phyloP scores from a whole-genome alignment of 768 basidiomycete species.

The Hortiboletus flavorubellus region DNA sequence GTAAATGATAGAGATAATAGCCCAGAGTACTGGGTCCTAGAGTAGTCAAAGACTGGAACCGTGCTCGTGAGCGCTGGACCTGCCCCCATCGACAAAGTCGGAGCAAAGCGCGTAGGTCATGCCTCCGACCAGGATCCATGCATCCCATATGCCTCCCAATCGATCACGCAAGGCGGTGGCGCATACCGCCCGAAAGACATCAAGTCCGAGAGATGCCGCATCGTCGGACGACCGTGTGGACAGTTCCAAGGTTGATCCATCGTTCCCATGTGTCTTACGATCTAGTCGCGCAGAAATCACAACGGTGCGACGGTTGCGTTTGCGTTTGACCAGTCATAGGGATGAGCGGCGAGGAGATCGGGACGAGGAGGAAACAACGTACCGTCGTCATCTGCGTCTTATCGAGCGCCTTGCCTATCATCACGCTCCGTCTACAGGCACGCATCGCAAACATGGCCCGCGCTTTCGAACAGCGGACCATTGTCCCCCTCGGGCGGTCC shows the following conservation, averaged over 20 bases:
- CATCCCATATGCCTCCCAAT: slow-evolving; percentile 36
- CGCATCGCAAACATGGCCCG: slow-evolving; percentile 95
- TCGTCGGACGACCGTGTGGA: slow-evolving; percentile 83
- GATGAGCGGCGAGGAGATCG: not conserved
- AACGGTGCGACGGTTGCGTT: not conserved
- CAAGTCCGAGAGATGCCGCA: slow-evolving; percentile 70
- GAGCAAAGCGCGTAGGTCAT: not conserved
- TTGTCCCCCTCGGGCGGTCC: slow-evolving; percentile 71
- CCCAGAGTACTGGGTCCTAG: not conserved
- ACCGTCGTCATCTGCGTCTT: slow-evolving; percentile 74
- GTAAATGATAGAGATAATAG: not conserved
- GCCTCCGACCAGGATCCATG: slow-evolving; percentile 2
- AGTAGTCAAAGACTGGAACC: not conserved
- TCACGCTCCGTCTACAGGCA: slow-evolving; percentile 94
- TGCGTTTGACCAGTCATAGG: not conserved
- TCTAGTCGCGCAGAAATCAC: slow-evolving; percentile 34
- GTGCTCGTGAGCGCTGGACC: not conserved
- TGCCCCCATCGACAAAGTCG: not conserved
- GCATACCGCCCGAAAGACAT: slow-evolving; percentile 19
- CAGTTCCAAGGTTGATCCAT: slow-evolving; percentile 89
- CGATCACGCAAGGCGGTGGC: slow-evolving; percentile 19
- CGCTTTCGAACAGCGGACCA: slow-evolving; percentile 91
- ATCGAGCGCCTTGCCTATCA: slow-evolving; percentile 87
- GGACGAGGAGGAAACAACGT: slow-evolving; percentile 20
- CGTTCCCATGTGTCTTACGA: slow-evolving; percentile 77